Evolutionary conservation across 371 early-diverging fungal genomes (phyloP), one percentile per base, ranked within the genome.

Genomic region (Apophysomyces trapeziformis): DNA sequence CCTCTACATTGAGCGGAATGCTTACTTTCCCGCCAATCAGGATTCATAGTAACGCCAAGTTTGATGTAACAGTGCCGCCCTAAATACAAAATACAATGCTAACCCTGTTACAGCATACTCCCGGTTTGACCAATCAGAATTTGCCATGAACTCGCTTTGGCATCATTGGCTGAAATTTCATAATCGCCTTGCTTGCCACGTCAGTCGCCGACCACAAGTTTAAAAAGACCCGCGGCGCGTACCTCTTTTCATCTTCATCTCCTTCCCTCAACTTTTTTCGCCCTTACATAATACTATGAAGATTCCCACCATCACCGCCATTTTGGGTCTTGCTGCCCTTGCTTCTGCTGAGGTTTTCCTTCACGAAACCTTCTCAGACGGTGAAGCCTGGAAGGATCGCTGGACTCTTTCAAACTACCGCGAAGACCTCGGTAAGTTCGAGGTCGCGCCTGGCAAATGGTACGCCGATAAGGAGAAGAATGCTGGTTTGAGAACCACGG

Each of bases 341-440:
- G 87, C 85, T 60, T 84, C 91, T 63, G 88, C 88, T 67, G 79
- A 92, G 73, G 88, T 93, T 63, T 95, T 90, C 86, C 88, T 93
- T 65, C 87, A 94, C 78, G 96, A 96, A 79, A 90, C 91, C 64
- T 96, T 96, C 73, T 83, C 87, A 64, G 84, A 89, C 71, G 79
- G 78, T 62, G 84, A 79, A 64, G 74, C 68, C 47, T 87, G 88
- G 89, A 83, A 80, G 61, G 82, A 91, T 57, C 88, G 87, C 73
- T 97, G 96, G 94, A 85, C 90, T 50, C 78, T 82, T 45, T 90
- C 94, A 36, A 69, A 81, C 47, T 74, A 85, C 67, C 88, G 85
- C 63, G 87, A 83, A 45, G 91, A 93, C 71, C 84, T 92, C 39
- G 97, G 97, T 61, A 79, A 78, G 63, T 84, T 94, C 70, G 83